Conservation (phyloP, 306 rosid species). For the Pyrus bretschneideri region DNA sequence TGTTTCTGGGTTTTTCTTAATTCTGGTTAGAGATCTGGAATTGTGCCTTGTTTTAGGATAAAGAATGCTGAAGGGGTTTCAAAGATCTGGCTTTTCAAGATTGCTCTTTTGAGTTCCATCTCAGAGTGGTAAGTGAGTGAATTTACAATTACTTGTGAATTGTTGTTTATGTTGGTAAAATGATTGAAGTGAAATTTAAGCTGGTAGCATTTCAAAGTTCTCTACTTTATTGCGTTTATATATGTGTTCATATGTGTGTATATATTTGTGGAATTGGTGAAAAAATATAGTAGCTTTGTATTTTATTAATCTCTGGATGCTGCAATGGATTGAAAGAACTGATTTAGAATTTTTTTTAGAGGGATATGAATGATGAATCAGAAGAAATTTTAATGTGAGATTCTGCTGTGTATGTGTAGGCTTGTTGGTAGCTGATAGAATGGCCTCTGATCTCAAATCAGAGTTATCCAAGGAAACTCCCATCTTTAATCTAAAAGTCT, state of each 20-base stretch:
- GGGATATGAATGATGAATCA: conserved; percentile 4
- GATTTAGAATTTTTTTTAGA: conserved; percentile 1
- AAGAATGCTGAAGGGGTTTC: conserved; percentile 34
- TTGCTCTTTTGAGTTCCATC: conserved; percentile 18
- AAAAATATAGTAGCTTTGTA: neutral
- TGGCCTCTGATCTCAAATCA: conserved; percentile 59
- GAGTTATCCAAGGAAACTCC: conserved; percentile 62
- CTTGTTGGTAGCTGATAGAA: conserved; percentile 22
- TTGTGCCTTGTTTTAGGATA: conserved; percentile 14
- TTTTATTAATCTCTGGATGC: neutral
- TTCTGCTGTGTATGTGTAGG: conserved; percentile 34
- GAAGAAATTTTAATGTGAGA: conserved; percentile 10
- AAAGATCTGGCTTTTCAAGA: conserved; percentile 58
- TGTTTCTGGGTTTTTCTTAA: neutral
- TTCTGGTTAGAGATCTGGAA: conserved; percentile 42
- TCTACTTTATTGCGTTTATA: neutral
- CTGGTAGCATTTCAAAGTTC: neutral
- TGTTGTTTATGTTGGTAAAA: conserved; percentile 3
- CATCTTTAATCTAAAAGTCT: conserved; percentile 57
- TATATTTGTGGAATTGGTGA: conserved; percentile 4
- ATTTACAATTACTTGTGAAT: neutral
- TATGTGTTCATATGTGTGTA: neutral
- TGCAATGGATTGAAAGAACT: conserved; percentile 2
- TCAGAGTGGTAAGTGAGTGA: conserved; percentile 18
- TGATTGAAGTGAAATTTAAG: neutral